Conservation (phyloP, 176 grass and related monocot species). For the Aegilops longissima region DNA sequence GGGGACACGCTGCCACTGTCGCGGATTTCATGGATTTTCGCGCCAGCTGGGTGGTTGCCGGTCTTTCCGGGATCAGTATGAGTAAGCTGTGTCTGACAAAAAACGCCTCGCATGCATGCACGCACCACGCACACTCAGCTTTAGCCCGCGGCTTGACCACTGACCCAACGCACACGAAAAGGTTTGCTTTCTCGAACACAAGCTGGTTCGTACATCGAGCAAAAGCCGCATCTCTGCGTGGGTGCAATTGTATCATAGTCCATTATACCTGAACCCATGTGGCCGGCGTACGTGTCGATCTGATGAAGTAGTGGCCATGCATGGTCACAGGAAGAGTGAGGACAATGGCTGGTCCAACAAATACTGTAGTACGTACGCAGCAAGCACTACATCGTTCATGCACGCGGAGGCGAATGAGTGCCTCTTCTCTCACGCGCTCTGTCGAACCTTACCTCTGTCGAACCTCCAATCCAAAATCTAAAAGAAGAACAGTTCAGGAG, state of each 20-base stretch:
- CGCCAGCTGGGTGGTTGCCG: constrained; percentile 37
- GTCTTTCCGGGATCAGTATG: constrained; percentile 42
- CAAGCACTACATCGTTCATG: background rate
- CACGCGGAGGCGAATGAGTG: constrained; percentile 22
- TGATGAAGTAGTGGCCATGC: background rate
- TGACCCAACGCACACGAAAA: background rate
- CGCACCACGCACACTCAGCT: constrained; percentile 26
- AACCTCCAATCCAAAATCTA: background rate
- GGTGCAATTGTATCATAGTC: background rate
- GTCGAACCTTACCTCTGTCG: background rate
- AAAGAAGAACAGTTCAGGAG: background rate
- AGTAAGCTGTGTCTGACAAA: constrained; percentile 33
- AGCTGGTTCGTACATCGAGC: background rate
- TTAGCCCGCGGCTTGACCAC: constrained; percentile 26
- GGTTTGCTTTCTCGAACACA: constrained; percentile 1
- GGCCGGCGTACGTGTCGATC: background rate
- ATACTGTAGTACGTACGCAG: background rate
- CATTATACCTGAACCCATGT: background rate
- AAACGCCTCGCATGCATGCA: constrained; percentile 37
- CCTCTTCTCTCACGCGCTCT: constrained; percentile 21
- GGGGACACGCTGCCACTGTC: constrained; percentile 14
- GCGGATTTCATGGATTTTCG: constrained; percentile 33
- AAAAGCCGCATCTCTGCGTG: background rate
- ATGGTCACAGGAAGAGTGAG: constrained; percentile 22
- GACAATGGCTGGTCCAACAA: background rate